Base-by-base conservation (phyloP, 2,329 filamentous ascomycete genomes). In the Diaporthe batatas region DNA sequence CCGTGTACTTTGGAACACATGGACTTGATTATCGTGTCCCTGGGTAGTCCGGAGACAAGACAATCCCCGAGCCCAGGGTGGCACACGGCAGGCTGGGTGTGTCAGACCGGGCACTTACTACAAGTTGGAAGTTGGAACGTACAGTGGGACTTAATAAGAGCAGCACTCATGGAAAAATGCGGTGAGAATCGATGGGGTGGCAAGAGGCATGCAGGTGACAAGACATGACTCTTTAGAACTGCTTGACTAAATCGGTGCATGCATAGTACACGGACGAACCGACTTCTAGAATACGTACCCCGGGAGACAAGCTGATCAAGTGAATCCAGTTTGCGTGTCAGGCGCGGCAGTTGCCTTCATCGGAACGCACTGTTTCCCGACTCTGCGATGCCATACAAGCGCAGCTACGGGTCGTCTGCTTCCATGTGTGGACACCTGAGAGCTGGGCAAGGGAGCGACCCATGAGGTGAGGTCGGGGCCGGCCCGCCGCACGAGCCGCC, bases 201-300 rank as follows among this genome's bases (percentile, higher is more conserved):
- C 21, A 18, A 23, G 3, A 8, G 10, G 59, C 36, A 25, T 7
- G 29, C 59, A 18, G 8, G 18, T 10, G 25, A n/a, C 29, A 49
- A 6, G 21, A n/a, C 42, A 64, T 64, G 59, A 64, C 59, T 64
- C 59, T 49, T 21, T 12, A 49, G 44, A 49, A n/a, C 44, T 62
- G 16, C 42, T 6, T n/a, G 42, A 14, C 39, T 16, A 44, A 47
- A 64, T 25, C 16, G 39, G 29, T 21, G 25, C 42, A n/a, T n/a
- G 18, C 14, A 3, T 10, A 21, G 6, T 10, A 1, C 11, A 23
- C 18, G 25, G 44, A 23, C 49, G 23, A 36, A 59, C 2, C 21
- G 57, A 12, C 36, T 11, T 11, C 23, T 39, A 39, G 18, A 18
- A 6, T 6, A 42, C 34, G 34, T 8, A 11, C 34, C 8, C 34